Evolutionary conservation across 768 basidiomycete species (phyloP), one percentile per base, ranked within the genome.

Genomic region (Gloeophyllum trabeum): DNA sequence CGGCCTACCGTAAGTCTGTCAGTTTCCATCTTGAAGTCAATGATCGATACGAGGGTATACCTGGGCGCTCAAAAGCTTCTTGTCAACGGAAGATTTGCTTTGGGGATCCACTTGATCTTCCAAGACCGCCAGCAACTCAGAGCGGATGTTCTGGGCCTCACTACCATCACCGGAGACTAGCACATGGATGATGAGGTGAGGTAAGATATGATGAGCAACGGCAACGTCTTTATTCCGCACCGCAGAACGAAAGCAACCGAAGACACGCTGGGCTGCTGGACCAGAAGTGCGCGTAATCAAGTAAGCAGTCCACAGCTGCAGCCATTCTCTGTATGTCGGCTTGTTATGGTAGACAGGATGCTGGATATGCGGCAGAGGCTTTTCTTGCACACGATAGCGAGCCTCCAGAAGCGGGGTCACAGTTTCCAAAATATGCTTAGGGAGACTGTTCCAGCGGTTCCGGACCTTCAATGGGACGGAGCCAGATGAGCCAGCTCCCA

Each of bases 291-390:
- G 72, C 7, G 73, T 67, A 42, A 97, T 86, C 25, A 99, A 72
- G 57, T 89, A 71, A 6, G 73, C 67, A 1, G 90, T 80, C 91
- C 93, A 98, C 0, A 74, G 56, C 49, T 94, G 91, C 24, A 98
- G 74, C 96, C 96, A 99, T 59, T 98, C 93, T 32, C 93, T 79
- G 60, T 97, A 99, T 0, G 90, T 94, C 2, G 75, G 57, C 43
- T 79, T 71, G 4, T 62, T 61, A 1, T 75, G 70, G 61, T 97
- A 99, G 43, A 98, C 79, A 2, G 94, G 93, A 48, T 81, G 75
- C 39, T 66, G 59, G 16, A 67, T 56, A 2, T 63, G 50, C 7
- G 63, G 64, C 2, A 60, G 53, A 2, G 58, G 52, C 5, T 64
- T 65, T 21, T 70, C 66, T 13, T 67, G 65, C 13, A 81, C 61